Conservation (phyloP, 768 basidiomycete species). For the Mycena polygramma region DNA sequence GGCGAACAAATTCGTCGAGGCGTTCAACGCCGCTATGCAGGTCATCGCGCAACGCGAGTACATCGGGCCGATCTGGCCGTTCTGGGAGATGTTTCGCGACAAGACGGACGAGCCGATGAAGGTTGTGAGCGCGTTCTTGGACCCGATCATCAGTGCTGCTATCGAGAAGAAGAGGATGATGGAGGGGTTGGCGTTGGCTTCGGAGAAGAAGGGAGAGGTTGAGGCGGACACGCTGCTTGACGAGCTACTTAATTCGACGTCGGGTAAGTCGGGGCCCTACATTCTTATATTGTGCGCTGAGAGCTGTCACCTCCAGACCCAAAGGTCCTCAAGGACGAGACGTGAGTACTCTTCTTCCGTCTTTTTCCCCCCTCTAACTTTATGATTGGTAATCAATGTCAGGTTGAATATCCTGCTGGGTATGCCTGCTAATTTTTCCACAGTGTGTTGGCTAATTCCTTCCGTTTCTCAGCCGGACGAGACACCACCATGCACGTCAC, state of each 20-base stretch:
- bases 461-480: not conserved
- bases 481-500: slow-evolving; percentile 46
- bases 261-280: slow-evolving; percentile 49
- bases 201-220: slow-evolving; percentile 29
- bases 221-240: slow-evolving; percentile 57
- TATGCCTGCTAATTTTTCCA: too few species aligned
- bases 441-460: too few species aligned
- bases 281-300: too few species aligned
- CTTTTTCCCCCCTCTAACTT: too few species aligned
- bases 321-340: slow-evolving; percentile 58
- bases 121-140: slow-evolving; percentile 63
- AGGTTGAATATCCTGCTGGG: slow-evolving; percentile 30
- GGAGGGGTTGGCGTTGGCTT: not conserved
- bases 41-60: slow-evolving; percentile 53
- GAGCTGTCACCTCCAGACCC: slow-evolving; percentile 44
- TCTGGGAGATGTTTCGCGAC: slow-evolving; percentile 66
- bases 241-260: slow-evolving; percentile 63
- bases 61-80: slow-evolving; percentile 61
- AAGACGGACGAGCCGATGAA: slow-evolving; percentile 58
- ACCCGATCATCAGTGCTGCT: slow-evolving; percentile 64
- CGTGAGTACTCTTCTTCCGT: slow-evolving; percentile 9
- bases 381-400: too few species aligned
- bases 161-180: slow-evolving; percentile 44
- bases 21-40: slow-evolving; percentile 64
- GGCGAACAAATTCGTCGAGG: slow-evolving; percentile 53